A percentile compares a stretch with the other conserved stretches of the same genome.
Conservation (phyloP, 495 filamentous ascomycete genomes). For the Penicillium psychrofluorescens region DNA sequence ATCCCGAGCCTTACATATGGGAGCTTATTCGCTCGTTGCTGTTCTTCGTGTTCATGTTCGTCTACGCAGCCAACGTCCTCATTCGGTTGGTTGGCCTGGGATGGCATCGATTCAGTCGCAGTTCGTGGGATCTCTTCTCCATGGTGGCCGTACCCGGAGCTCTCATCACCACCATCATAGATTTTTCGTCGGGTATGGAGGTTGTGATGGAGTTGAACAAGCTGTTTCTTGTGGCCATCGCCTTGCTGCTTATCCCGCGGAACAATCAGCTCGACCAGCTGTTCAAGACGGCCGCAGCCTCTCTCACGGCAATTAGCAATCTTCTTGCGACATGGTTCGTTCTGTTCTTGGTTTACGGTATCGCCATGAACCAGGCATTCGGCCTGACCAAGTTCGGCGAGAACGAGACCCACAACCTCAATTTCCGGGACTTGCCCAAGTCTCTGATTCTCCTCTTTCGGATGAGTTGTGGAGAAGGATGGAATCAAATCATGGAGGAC, state of each 20-base stretch:
- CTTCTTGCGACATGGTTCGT: conserved; percentile 95
- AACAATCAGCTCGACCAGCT: conserved; percentile 98
- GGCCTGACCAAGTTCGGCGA: conserved; percentile 83
- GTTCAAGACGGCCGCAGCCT: conserved; percentile 98
- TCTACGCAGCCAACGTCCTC: conserved; percentile 78
- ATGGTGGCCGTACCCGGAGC: conserved; percentile 79
- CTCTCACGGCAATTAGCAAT: conserved; percentile 83
- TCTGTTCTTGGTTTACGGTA: conserved; percentile 91
- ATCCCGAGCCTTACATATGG: conserved; percentile 62
- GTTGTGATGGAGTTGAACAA: conserved; percentile 79
- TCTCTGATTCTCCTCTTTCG: conserved; percentile 90
- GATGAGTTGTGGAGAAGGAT: conserved; percentile 87
- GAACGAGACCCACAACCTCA: conserved; percentile 72
- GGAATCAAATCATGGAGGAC: conserved; percentile 97
- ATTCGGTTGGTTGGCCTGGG: conserved; percentile 83
- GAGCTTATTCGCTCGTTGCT: conserved; percentile 39
- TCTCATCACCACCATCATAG: conserved; percentile 66
- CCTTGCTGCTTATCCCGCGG: conserved; percentile 86
- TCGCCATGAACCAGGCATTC: conserved; percentile 93
- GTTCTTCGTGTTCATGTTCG: conserved; percentile 76
- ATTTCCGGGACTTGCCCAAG: conserved; percentile 89
- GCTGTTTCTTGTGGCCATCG: conserved; percentile 84
- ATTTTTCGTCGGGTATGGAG: conserved; percentile 38
- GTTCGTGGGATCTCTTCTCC: conserved; percentile 93
- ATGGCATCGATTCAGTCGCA: conserved; percentile 86